Evolutionary conservation across 257 asterid genomes (phyloP).

Genomic region (Solanum sitiens): DNA sequence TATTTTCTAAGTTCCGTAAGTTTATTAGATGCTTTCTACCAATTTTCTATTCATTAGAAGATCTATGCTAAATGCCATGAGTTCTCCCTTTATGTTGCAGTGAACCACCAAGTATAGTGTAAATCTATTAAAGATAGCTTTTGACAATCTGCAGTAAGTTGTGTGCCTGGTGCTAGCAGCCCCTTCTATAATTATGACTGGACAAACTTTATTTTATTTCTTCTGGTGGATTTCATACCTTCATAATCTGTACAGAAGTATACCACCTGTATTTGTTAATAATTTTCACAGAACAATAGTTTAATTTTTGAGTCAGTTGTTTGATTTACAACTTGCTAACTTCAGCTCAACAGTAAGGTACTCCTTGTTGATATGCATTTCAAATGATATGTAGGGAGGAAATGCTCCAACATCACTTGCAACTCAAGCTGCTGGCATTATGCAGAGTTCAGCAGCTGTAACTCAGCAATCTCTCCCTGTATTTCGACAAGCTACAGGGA

Average conservation of each 20-base stretch:
- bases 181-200: neutral
- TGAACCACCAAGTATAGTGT: neutral
- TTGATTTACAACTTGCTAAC: neutral
- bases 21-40: neutral
- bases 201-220: neutral
- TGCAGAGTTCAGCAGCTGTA: conserved; percentile 56
- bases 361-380: conserved; percentile 4
- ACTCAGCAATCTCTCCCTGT: conserved; percentile 61
- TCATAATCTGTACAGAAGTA: neutral
- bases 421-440: conserved; percentile 66
- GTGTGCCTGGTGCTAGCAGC: neutral
- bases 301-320: neutral
- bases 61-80: neutral
- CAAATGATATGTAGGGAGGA: conserved; percentile 67
- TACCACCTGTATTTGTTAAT: neutral
- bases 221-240: neutral
- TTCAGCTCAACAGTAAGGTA: neutral
- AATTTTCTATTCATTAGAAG: neutral
- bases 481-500: conserved; percentile 75
- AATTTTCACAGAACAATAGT: neutral
- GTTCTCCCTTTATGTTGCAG: neutral
- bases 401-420: conserved; percentile 63
- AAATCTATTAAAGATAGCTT: neutral
- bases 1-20: neutral
- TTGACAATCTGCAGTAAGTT: neutral